Base-by-base conservation (phyloP, 306 rosid genomes). In the Mimosa bimucronata region DNA sequence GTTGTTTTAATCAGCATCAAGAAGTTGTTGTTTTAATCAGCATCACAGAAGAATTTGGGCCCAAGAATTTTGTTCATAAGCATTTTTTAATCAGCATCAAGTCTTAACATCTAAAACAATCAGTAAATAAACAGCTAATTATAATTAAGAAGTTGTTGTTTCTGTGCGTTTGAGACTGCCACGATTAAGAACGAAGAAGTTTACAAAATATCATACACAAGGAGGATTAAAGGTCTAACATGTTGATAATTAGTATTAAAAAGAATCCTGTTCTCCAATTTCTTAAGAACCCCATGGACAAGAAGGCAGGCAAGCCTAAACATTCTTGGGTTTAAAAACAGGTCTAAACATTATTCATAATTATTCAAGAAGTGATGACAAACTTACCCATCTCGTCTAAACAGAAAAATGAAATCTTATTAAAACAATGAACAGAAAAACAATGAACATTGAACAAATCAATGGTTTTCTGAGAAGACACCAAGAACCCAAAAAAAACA, bases 301-400 rank as follows among this genome's bases (percentile, higher is more conserved):
- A 31, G 6, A 25, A 45, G 75, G 25, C 60, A 70, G 40, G 34
- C 57, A 42, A 23, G 55, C 12, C 37, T 42, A 70, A 23, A 42
- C 23, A 41, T 21, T 18, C 9, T 5, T 23, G 21, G 55, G 29
- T 69, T 67, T 2, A 13, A 26, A 26, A 2, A 44, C 5, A 34
- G 38, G 31, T 71, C 23, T 3, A 15, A 28, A 29, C 0, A 45
- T 57, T 11, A 38, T 10, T 16, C 64, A 45, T 23, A 1, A 37
- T 73, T 9, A 40, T 50, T 48, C 19, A 15, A 50, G 30, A 25
- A 68, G 44, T 21, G 38, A 60, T 72, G 9, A 66, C 37, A 2
- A 70, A 79, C 18, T 72, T 74, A 95, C 99, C 99, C 81, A 95
- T 82, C 83, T 95, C 93, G 66, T 95, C 99, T 93, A 95, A 88